Conservation (phyloP, 2,329 filamentous ascomycete species). For the Onygenales sp. region DNA sequence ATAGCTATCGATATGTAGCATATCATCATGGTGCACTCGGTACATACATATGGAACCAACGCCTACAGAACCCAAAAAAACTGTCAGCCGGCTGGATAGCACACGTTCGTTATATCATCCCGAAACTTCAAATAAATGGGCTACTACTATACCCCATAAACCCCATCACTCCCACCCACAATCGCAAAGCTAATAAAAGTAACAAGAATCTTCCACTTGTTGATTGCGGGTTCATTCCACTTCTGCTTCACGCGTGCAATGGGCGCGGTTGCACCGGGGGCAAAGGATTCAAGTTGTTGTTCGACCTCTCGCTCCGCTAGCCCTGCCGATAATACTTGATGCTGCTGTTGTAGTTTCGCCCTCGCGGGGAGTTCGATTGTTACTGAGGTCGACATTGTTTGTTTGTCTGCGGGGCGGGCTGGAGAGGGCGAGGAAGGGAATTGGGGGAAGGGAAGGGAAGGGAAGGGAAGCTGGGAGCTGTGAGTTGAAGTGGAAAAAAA, state of each 20-base stretch:
- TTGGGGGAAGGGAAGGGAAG: neutral
- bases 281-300: neutral
- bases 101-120: neutral
- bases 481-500: no score
- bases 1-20: no score
- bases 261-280: neutral
- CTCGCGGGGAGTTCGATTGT: neutral
- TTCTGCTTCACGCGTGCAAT: conserved; percentile 9
- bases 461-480: no score
- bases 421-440: neutral
- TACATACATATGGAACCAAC: conserved; percentile 39
- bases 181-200: conserved; percentile 48
- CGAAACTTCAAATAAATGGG: neutral
- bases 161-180: conserved; percentile 47
- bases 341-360: neutral
- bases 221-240: conserved; percentile 12
- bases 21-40: neutral
- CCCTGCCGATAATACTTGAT: neutral
- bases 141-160: conserved; percentile 39
- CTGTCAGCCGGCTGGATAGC: neutral
- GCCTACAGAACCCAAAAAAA: conserved; percentile 22
- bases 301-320: neutral
- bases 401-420: no score
- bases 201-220: conserved; percentile 11
- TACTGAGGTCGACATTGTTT: neutral